A percentile compares a stretch with the other conserved stretches of the same genome.
Evolutionary conservation across 805 yeast genomes (phyloP).

Genomic region (Candida easanensis): DNA sequence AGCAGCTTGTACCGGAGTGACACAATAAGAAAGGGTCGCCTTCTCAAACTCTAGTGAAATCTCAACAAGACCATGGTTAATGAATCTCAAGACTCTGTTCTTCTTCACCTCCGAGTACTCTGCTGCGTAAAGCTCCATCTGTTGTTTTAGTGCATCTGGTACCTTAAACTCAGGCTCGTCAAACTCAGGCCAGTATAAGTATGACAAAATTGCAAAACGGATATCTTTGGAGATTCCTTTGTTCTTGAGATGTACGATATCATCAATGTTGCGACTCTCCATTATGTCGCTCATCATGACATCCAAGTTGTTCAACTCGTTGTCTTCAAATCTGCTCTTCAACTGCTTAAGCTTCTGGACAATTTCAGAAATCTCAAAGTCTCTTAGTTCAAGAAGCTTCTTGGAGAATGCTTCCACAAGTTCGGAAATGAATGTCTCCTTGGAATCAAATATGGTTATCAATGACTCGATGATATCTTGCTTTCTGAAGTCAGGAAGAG

Average conservation of each 20-base stretch:
- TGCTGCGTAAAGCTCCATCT: slow-evolving; percentile 42
- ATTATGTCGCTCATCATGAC: slow-evolving; percentile 79
- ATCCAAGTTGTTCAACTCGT: slow-evolving; percentile 65
- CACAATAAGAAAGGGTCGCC: slow-evolving; percentile 40
- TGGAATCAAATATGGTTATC: slow-evolving; percentile 68
- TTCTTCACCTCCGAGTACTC: slow-evolving; percentile 43
- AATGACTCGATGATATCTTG: slow-evolving; percentile 71
- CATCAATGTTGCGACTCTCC: slow-evolving; percentile 50
- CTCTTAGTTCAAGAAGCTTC: slow-evolving; percentile 39
- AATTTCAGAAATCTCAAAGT: slow-evolving; percentile 40
- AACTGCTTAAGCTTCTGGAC: slow-evolving; percentile 47
- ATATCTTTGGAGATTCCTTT: slow-evolving; percentile 29
- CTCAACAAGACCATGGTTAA: slow-evolving; percentile 59
- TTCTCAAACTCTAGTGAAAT: slow-evolving; percentile 57
- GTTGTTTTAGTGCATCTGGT: slow-evolving; percentile 43
- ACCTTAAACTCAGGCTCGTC: slow-evolving; percentile 31
- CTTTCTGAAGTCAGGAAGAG: slow-evolving; percentile 77
- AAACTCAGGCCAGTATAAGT: slow-evolving; percentile 72
- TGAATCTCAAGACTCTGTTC: slow-evolving; percentile 57
- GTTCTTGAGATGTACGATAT: slow-evolving; percentile 30
- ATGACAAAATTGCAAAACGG: slow-evolving; percentile 66
- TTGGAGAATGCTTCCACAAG: slow-evolving; percentile 59
- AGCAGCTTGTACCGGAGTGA: slow-evolving; percentile 68
- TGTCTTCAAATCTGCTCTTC: slow-evolving; percentile 62
- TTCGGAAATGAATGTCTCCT: slow-evolving; percentile 62